Base-by-base conservation (phyloP, 1,139 yeast species). In the Geotrichum australiense region DNA sequence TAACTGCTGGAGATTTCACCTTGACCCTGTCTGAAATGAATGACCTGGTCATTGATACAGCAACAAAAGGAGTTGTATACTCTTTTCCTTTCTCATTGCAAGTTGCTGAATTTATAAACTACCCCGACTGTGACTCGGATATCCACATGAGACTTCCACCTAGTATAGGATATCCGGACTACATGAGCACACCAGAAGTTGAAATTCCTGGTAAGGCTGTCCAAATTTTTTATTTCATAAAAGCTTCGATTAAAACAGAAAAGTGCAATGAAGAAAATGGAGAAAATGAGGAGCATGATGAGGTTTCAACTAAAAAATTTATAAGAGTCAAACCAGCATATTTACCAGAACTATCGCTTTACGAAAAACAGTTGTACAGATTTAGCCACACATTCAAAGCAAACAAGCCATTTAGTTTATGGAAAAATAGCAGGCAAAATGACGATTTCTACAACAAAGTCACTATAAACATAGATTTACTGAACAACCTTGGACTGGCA, bases 81-180 rank as follows among this genome's bases (percentile, higher is more conserved):
- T 11, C 25, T 20, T 31, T 31, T 25, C 35, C 35, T 4, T 31
- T 31, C 12, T 11, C 35, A 5, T 14, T 31, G 14, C 35, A 31
- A 31, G 11, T 31, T 20, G 7, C 35, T 4, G 35, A 31, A 4
- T n/a, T n/a, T n/a, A n/a, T n/a, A n/a, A n/a, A n/a, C n/a, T 19
- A n/a, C 21, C 12, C 21, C 8, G 24, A 18, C 11, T 23, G 10
- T 6, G 24, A 20, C 8, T 4, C 5, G 8, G 24, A 31, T 8
- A 25, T 8, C 10, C 35, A 31, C 12, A 6, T 31, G 8, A n/a
- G 21, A 4, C 11, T 31, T n/a, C 35, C 35, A 7, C 35, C 35
- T 4, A 19, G 35, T 31, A 4, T 31, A 4, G 35, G 35, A 4
- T 8, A 8, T 10, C 35, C 35, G 5, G 24, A 10, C 4, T 31